Conservation (phyloP, 768 basidiomycete species). For the Leucosporidium yakuticum region DNA sequence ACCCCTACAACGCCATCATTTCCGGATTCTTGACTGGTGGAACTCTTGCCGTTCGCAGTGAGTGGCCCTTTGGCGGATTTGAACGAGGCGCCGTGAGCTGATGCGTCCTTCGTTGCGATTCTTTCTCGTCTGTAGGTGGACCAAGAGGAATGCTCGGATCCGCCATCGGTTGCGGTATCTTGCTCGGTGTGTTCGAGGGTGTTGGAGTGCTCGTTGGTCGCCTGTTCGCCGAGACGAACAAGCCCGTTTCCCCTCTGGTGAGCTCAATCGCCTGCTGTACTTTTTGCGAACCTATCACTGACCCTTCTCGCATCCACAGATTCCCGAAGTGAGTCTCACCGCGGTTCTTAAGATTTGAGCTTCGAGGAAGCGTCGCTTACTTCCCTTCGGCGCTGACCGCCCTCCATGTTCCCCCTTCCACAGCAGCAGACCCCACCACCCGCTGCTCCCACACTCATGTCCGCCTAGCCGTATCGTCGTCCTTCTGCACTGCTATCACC, state of each 20-base stretch:
- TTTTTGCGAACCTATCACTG: too few relatives aligned
- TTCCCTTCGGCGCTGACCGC: background rate
- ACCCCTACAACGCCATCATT: conserved; percentile 92
- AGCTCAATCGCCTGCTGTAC: too few relatives aligned
- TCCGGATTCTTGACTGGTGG: conserved; percentile 99
- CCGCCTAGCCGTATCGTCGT: background rate
- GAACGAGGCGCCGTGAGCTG: background rate
- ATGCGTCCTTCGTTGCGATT: too few relatives aligned
- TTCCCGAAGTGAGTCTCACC: too few relatives aligned
- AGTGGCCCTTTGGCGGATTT: conserved; percentile 44
- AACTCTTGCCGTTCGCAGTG: conserved; percentile 86
- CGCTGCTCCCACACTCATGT: conserved; percentile 2
- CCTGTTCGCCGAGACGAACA: conserved; percentile 35
- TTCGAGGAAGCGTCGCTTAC: too few relatives aligned
- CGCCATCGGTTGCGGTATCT: conserved; percentile 92
- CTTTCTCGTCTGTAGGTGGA: conserved; percentile 57
- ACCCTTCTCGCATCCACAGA: too few relatives aligned
- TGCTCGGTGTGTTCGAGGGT: conserved; percentile 84
- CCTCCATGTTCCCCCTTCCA: background rate
- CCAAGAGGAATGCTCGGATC: conserved; percentile 83
- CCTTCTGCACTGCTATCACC: background rate
- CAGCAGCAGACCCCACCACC: conserved; percentile 1
- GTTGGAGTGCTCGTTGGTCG: conserved; percentile 87
- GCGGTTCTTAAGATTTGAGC: too few relatives aligned
- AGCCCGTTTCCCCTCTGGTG: conserved; percentile 27